Base-by-base conservation (phyloP, 768 basidiomycete species). In the Amanita polypyramis region DNA sequence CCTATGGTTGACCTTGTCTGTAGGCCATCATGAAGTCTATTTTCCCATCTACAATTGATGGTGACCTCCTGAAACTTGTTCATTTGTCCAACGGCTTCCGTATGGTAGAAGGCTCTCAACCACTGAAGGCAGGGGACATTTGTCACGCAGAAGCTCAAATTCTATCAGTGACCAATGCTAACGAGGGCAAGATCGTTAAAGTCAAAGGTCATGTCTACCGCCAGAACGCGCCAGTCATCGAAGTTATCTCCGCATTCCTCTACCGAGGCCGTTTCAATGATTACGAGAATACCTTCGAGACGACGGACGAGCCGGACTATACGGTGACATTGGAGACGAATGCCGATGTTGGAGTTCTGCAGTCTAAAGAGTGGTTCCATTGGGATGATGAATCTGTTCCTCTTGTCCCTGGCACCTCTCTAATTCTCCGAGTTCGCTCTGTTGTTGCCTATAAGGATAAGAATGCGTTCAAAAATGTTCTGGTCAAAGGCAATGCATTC, bases 1-100 rank as follows among this genome's bases (percentile, higher is more conserved):
- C 40, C 17, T 15, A 47, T 29, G 55, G 23, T 45, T 55, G 35
- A 29, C 45, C 43, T 29, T 45, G 34, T 51, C 51, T 47, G 0
- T 55, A 95, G 92, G 88, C 94, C n/a, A 98, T 99, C 66, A 99
- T 98, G 86, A 91, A 88, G 63, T 82, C 93, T 1, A 95, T 98
- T 66, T 99, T 99, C 80, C 96, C 96, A 5, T 62, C 74, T 10
- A 66, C 79, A 9, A 90, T 99, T 60, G 89, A 98, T 54, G 96
- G 95, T 1, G 95, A 99, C 63, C 69, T 98, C 12, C 73, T 98
- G 56, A 94, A 92, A 65, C 83, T 98, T 29, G 95, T 98, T 39
- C 96, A 99, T 61, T 78, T 99, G 12, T 93, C 93, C 6, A 99
- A 99, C 61, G 93, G 92, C 37, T 99, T 99, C 82, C 82, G 81